These are phyloP conservation scores for Astrephomene gubernaculifera DNA, from an alignment of 139 green algal genomes.

Conservation along the genomic window DNA sequence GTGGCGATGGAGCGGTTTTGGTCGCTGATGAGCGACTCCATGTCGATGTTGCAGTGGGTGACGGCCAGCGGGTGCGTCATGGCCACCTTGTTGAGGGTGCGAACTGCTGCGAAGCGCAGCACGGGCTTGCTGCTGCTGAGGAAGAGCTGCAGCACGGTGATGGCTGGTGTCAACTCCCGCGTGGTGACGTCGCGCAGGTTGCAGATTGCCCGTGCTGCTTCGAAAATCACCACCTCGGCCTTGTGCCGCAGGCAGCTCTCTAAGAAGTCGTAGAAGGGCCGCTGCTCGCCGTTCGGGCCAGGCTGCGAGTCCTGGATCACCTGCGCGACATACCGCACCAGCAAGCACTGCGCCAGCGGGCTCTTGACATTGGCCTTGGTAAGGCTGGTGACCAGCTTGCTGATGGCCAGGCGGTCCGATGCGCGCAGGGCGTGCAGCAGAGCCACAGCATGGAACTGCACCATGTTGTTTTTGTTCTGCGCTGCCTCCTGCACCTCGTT, in stretches of 20 bases:
- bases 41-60: slow-evolving; percentile 99
- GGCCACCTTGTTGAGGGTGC: slow-evolving; percentile 95
- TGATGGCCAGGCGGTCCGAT: slow-evolving; percentile 94
- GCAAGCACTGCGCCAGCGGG: slow-evolving; percentile 95
- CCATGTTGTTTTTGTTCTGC: slow-evolving; percentile 89
- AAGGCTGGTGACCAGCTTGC: slow-evolving; percentile 96
- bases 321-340: slow-evolving; percentile 94
- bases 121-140: slow-evolving; percentile 96
- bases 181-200: slow-evolving; percentile 90
- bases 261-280: slow-evolving; percentile 98
- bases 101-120: slow-evolving; percentile 92
- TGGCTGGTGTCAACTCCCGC: slow-evolving; percentile 93
- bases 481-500: slow-evolving; percentile 97
- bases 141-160: slow-evolving; percentile 99
- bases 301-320: slow-evolving; percentile 71
- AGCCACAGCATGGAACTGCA: slow-evolving; percentile 97
- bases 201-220: slow-evolving; percentile 96
- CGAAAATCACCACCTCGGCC: slow-evolving; percentile 90
- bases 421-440: slow-evolving; percentile 94
- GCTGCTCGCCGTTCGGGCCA: slow-evolving; percentile 68
- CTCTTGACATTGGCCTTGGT: slow-evolving; percentile 85
- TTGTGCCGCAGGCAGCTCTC: slow-evolving; percentile 98
- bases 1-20: slow-evolving; percentile 95
- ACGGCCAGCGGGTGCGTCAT: slow-evolving; percentile 95
- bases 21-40: slow-evolving; percentile 97